Conservation (phyloP, 768 basidiomycete species). For the Agaricus sinodeliciosus region DNA sequence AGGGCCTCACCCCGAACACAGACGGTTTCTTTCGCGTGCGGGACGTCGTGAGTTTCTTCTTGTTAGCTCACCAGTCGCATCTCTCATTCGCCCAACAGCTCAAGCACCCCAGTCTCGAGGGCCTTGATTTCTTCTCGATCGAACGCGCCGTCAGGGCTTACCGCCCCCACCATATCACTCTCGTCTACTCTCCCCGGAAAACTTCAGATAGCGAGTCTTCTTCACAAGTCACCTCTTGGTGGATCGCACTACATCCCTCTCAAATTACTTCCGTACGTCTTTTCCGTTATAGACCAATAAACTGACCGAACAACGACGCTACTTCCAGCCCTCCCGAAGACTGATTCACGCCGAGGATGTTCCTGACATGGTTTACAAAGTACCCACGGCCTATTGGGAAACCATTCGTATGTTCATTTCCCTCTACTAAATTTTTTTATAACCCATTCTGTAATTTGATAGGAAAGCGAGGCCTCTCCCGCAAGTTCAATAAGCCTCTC, state of each 20-base stretch:
- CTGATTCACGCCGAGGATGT: neutral
- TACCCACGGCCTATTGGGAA: neutral
- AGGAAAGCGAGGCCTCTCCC: neutral
- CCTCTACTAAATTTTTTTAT: neutral
- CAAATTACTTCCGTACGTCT: neutral
- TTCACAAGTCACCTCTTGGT: slow-evolving; percentile 3
- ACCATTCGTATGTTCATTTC: neutral
- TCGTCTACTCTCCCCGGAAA: slow-evolving; percentile 16
- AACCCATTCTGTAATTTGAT: neutral
- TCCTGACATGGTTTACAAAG: neutral
- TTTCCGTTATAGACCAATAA: neutral
- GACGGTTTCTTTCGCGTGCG: slow-evolving; percentile 84
- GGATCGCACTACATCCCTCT: neutral
- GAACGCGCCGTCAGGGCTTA: slow-evolving; percentile 63
- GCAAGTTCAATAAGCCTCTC: neutral
- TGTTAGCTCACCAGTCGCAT: neutral
- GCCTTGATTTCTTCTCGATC: slow-evolving; percentile 55
- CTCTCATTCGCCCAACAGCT: neutral
- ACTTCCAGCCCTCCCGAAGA: neutral
- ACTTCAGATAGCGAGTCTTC: neutral
- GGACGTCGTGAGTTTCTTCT: slow-evolving; percentile 61
- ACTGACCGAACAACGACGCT: neutral
- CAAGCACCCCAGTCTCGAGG: slow-evolving; percentile 8
- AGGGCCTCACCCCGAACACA: slow-evolving; percentile 65
- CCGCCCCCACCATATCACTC: slow-evolving; percentile 54